Base-by-base conservation (phyloP, 495 filamentous ascomycete species). In the Aspergillus cavernicola region DNA sequence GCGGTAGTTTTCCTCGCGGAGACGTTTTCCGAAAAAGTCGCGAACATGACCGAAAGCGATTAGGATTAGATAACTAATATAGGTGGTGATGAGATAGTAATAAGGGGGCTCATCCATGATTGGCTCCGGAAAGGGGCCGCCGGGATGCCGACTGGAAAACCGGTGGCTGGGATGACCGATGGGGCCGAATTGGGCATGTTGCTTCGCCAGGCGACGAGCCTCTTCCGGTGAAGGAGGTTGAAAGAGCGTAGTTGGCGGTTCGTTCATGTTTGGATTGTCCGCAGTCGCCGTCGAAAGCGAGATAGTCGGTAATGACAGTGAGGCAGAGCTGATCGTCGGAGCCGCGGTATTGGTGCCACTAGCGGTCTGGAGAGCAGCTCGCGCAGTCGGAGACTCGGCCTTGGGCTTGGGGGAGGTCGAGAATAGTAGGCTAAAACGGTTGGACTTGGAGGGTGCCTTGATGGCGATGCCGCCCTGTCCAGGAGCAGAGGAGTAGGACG, bases 1-100 rank as follows among this genome's bases (percentile, higher is more conserved):
- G 62, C 81, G 82, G 70, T 98, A 98, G 50, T 85, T 76, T 45
- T 86, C 82, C 60, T 90, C 80, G 63, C 86, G 84, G 70, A 97
- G 96, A 19, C 90, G 83, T 75, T 97, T 97, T 59, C 95, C 93
- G 65, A 98, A 98, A 70, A 96, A 98, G 70, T 98, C 93, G 59
- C 93, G 84, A 32, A 96, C 82, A 65, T 98, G 93, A 39, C 93
- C 93, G 56, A 96, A 93, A 56, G 90, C 83, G 64, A 98, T 97
- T 61, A 98, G 80, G 57, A 97, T 86, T 59, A 98, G 78, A 70
- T 97, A 98, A 68, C 89, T 95, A 65, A 98, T 86, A 75, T 97
- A 97, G 50, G 93, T 98, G 22, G 93, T 96, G 57, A 97, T 78
- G 60, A 98, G 80, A 68, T 88, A 96, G 74, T 91, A 97, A 76